These are phyloP conservation scores for Naumovozyma castellii DNA, from an alignment of 805 yeast genomes.

Conservation along the genomic window DNA sequence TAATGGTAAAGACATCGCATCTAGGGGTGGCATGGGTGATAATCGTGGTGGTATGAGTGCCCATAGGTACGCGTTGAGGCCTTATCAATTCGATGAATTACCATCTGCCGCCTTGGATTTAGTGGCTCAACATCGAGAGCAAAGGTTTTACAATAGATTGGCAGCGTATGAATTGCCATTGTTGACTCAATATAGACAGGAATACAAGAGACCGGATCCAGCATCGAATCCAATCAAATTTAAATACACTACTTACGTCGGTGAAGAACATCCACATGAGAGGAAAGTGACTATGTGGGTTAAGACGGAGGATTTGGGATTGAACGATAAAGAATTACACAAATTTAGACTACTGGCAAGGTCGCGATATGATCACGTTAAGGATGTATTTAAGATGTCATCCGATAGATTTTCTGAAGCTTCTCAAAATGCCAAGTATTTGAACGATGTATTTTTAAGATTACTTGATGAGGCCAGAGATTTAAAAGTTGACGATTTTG, in stretches of 20 bases:
- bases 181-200: constrained; percentile 64
- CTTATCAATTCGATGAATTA: constrained; percentile 54
- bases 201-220: constrained; percentile 42
- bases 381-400: constrained; percentile 56
- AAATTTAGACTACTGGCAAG: constrained; percentile 76
- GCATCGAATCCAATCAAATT: constrained; percentile 49
- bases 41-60: constrained; percentile 1
- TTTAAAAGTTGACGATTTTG: constrained; percentile 44
- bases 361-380: constrained; percentile 56
- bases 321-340: constrained; percentile 47
- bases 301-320: constrained; percentile 43
- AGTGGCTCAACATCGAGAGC: constrained; percentile 61
- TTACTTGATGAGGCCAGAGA: constrained; percentile 60
- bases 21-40: not conserved
- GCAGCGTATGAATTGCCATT: constrained; percentile 91
- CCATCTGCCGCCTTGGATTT: constrained; percentile 65
- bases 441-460: constrained; percentile 53
- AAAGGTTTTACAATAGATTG: constrained; percentile 65
- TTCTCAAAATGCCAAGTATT: constrained; percentile 73
- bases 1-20: constrained; percentile 5
- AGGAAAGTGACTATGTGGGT: constrained; percentile 57
- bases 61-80: constrained; percentile 11
- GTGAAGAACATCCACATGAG: constrained; percentile 52
- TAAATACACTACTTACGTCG: constrained; percentile 63
- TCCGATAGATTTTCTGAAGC: constrained; percentile 60